Conservation (phyloP, 23 red algal genomes). For the Gracilaria domingensis region DNA sequence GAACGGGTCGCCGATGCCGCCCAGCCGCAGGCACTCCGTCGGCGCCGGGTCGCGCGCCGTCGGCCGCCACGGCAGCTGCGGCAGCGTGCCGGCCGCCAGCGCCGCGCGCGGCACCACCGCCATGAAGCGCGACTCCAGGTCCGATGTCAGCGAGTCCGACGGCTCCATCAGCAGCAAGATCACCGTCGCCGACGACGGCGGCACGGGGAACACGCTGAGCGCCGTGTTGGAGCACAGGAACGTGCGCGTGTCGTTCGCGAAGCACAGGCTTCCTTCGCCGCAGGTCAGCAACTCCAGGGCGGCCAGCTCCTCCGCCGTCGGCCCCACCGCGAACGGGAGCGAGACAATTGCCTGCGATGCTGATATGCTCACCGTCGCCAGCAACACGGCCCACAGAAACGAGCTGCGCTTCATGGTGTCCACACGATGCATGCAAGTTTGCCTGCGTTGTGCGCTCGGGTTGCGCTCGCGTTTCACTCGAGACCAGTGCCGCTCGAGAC, state of each 20-base stretch:
- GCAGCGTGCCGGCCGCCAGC: neutral
- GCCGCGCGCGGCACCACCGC: neutral
- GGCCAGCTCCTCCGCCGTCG: neutral
- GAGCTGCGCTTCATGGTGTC: neutral
- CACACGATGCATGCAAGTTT: neutral
- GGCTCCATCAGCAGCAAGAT: neutral
- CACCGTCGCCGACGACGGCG: neutral
- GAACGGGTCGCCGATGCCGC: neutral
- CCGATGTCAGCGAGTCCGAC: neutral
- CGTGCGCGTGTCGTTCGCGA: neutral
- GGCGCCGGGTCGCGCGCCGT: neutral
- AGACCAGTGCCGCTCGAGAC: neutral
- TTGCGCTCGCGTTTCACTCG: neutral
- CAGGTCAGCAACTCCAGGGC: neutral
- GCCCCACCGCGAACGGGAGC: too few relatives aligned
- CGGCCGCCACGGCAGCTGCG: neutral
- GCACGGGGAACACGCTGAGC: neutral
- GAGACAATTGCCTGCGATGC: neutral
- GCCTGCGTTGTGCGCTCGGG: too few relatives aligned
- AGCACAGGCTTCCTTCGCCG: neutral
- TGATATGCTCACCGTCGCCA: neutral
- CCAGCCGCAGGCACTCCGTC: neutral
- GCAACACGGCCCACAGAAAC: neutral
- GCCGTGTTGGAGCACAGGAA: neutral
- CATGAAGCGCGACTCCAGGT: neutral